phyloP scores from a whole-genome alignment of 345 rosid genomes.

The Salix suchowensis region DNA sequence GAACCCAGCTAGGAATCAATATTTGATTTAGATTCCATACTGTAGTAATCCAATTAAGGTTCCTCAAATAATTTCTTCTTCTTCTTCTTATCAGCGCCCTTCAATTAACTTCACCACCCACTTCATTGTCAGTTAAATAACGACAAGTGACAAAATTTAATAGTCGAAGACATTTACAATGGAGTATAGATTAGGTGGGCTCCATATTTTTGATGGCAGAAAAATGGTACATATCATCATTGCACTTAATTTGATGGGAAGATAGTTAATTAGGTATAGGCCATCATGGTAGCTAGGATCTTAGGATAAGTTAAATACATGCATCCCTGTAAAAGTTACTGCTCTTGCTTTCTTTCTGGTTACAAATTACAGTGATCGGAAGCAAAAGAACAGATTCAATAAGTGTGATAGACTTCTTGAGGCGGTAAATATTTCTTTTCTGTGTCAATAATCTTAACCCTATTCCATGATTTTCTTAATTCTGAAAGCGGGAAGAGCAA shows the following conservation, averaged over 20 bases:
- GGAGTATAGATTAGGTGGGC: background rate
- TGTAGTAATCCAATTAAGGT: background rate
- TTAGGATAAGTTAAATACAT: too few species aligned
- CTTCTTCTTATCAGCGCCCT: background rate
- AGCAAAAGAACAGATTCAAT: too few species aligned
- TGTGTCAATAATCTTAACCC: background rate
- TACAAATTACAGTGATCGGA: too few species aligned
- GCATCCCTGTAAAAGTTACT: background rate
- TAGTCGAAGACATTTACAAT: background rate
- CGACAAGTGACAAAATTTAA: background rate
- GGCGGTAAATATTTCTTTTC: background rate
- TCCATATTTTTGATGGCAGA: background rate
- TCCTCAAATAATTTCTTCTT: background rate
- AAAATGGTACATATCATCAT: background rate
- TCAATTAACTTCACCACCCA: background rate
- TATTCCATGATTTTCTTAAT: background rate
- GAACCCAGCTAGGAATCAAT: background rate
- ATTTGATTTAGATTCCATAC: background rate
- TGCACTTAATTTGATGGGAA: background rate
- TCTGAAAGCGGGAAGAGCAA: background rate
- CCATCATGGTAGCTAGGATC: too few species aligned
- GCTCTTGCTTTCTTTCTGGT: background rate
- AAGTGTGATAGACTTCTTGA: background rate
- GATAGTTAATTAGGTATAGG: background rate
- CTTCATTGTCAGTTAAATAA: background rate